Evolutionary conservation across 805 yeast genomes (phyloP).

Genomic region (Lipomyces orientalis): DNA sequence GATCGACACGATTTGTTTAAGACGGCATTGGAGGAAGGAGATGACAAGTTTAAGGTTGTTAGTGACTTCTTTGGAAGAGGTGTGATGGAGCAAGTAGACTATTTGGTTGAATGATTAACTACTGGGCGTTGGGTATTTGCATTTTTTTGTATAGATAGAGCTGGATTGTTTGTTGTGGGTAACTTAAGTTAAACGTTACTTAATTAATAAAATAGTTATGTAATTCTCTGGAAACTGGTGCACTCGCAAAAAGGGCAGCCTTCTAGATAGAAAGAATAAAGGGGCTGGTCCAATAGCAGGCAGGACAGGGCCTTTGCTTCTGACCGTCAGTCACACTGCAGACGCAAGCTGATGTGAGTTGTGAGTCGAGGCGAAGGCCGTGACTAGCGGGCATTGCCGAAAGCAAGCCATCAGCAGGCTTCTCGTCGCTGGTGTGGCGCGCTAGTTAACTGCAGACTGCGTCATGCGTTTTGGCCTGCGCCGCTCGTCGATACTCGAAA

Average conservation of each 20-base stretch:
- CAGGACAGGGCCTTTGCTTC: no score
- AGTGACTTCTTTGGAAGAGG: slow-evolving; percentile 89
- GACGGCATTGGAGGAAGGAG: slow-evolving; percentile 56
- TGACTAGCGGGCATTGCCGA: neutral
- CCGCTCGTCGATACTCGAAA: no score
- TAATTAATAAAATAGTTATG: no score
- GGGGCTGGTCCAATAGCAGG: no score
- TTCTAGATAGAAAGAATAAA: no score
- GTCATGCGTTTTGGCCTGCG: neutral
- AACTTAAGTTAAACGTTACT: neutral
- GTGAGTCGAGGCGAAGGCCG: no score
- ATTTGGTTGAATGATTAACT: slow-evolving; percentile 27
- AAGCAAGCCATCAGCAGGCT: neutral
- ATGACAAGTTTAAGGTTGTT: slow-evolving; percentile 73
- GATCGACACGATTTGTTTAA: slow-evolving; percentile 69
- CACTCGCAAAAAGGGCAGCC: no score
- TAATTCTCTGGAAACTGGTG: no score
- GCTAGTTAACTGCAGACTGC: neutral
- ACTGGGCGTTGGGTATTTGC: neutral
- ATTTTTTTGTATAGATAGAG: neutral
- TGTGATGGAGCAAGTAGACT: slow-evolving; percentile 59
- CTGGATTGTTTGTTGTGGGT: neutral
- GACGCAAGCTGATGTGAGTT: no score
- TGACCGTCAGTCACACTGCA: no score
- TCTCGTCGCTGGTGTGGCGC: no score